Evolutionary conservation across 148 eudicot genomes (phyloP).

Genomic region (Rhododendron mucronatum): DNA sequence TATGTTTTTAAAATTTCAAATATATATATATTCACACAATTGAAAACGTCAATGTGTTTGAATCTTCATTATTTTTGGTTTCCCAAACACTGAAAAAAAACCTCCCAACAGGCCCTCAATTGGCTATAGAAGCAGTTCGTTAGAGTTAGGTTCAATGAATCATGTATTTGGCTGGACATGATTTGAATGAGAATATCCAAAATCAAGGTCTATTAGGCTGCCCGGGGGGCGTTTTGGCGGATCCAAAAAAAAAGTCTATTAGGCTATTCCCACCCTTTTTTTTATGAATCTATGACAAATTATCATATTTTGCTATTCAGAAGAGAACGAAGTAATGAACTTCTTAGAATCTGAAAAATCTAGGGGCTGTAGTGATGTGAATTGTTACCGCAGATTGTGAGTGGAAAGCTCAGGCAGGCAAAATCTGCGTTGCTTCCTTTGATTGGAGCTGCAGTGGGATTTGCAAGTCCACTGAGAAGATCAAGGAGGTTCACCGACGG

Average conservation of each 20-base stretch:
- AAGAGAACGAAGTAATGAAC: background rate
- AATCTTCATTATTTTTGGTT: background rate
- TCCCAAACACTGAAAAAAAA: background rate
- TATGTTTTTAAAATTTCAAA: background rate
- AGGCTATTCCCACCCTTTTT: background rate
- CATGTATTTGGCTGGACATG: background rate
- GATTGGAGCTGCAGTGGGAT: slow-evolving; percentile 92
- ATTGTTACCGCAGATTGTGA: slow-evolving; percentile 56
- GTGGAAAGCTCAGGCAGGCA: slow-evolving; percentile 91
- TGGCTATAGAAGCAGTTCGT: background rate
- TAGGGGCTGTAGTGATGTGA: background rate
- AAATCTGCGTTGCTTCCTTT: slow-evolving; percentile 77
- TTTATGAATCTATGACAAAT: background rate
- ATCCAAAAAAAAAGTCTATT: background rate
- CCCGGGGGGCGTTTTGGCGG: too few relatives aligned
- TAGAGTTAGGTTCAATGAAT: background rate
- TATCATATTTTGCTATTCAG: background rate
- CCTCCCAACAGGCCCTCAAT: background rate
- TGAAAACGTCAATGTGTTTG: background rate
- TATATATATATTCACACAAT: background rate
- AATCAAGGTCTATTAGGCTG: background rate
- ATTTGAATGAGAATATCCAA: background rate
- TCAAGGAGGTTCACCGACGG: slow-evolving; percentile 64
- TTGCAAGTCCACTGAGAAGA: slow-evolving; percentile 68
- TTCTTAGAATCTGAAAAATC: background rate